Percentiles rank a stretch among this genome's conserved stretches.
Evolutionary conservation across 805 yeast species (phyloP).

Genomic region (Starmerella vaccinii): DNA sequence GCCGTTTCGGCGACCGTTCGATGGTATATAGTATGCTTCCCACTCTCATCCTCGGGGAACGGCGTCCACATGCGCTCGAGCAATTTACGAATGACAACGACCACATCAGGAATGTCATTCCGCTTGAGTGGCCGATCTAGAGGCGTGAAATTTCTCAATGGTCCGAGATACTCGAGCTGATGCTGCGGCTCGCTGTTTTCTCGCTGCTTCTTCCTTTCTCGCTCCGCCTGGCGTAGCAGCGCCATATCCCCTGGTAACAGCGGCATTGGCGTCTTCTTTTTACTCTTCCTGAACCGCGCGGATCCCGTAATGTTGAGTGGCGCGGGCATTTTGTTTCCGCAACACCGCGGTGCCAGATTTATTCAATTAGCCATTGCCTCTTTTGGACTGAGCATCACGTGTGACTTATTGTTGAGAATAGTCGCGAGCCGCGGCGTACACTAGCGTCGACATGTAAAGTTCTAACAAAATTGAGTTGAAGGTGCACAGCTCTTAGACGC

Average conservation of each 20-base stretch:
- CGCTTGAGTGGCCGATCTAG: constrained; percentile 16
- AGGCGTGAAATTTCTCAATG: constrained; percentile 15
- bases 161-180: constrained; percentile 18
- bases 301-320: constrained; percentile 8
- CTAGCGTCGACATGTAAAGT: no score
- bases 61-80: constrained; percentile 27
- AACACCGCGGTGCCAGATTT: not conserved
- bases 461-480: no score
- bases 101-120: constrained; percentile 22
- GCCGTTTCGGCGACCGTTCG: constrained; percentile 25
- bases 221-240: constrained; percentile 23
- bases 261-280: constrained; percentile 11
- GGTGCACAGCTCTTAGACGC: no score
- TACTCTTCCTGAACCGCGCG: not conserved
- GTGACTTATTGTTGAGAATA: not conserved
- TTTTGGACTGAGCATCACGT: not conserved
- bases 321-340: constrained; percentile 1
- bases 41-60: constrained; percentile 28
- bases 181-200: constrained; percentile 12
- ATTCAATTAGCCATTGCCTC: not conserved
- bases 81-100: constrained; percentile 24
- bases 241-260: constrained; percentile 24
- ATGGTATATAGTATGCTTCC: constrained; percentile 16
- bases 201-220: constrained; percentile 22
- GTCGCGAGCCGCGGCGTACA: not conserved